A percentile compares a stretch with the other conserved stretches of the same genome.
These are phyloP conservation scores for Pyrenochaeta sp. DNA, from an alignment of 2,329 filamentous ascomycete species.

Conservation along the genomic window DNA sequence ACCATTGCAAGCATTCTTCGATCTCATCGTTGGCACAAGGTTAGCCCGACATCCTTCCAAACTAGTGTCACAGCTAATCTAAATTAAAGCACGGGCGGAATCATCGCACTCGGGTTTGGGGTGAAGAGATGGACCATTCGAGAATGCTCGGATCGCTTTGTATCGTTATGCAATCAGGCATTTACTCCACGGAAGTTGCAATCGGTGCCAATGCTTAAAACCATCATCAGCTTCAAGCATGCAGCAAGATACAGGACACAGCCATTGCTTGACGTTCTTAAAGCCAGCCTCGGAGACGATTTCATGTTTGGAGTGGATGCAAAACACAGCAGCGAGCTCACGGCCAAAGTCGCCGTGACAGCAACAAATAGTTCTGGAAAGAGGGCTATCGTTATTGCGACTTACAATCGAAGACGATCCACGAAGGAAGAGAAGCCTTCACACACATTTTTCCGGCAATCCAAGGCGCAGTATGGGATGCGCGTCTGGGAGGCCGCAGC, in stretches of 20 bases:
- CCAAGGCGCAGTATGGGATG: neutral
- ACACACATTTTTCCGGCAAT: neutral
- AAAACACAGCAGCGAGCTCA: constrained; percentile 18
- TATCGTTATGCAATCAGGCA: constrained; percentile 48
- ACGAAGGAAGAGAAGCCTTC: constrained; percentile 22
- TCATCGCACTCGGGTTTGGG: constrained; percentile 54
- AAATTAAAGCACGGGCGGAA: constrained; percentile 51
- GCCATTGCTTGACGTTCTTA: constrained; percentile 48
- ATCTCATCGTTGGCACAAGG: constrained; percentile 52
- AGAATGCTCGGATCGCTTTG: constrained; percentile 51
- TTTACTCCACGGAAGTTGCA: constrained; percentile 41
- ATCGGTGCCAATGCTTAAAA: neutral
- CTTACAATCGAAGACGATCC: constrained; percentile 52
- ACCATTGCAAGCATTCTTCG: constrained; percentile 57
- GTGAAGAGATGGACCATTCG: constrained; percentile 49
- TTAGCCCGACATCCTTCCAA: too few species aligned
- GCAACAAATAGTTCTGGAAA: constrained; percentile 50
- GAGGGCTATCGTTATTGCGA: constrained; percentile 51
- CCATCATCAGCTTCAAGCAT: neutral
- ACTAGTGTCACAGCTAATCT: too few species aligned
- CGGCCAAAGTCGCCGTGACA: constrained; percentile 37
- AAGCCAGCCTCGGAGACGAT: constrained; percentile 29
- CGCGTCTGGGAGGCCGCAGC: constrained; percentile 37
- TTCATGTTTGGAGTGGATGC: constrained; percentile 39
- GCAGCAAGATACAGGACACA: constrained; percentile 41